Evolutionary conservation across 2,329 filamentous ascomycete species (phyloP), one percentile per base, ranked within the genome.

Genomic region (Tolypocladium paradoxum): DNA sequence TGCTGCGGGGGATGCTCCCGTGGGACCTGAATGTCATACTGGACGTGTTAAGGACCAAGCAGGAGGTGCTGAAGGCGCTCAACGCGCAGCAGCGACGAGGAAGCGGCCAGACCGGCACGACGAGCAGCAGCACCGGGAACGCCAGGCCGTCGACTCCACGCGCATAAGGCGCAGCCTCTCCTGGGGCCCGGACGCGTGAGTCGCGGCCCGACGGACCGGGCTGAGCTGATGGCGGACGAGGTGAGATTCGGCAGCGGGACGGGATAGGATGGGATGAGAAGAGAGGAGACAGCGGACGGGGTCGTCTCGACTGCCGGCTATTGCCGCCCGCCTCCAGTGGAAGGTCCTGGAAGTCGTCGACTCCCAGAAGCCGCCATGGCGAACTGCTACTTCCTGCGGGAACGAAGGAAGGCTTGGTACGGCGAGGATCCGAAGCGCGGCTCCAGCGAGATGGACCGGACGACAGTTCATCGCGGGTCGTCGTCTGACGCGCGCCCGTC

Each of bases 11-110:
- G 1, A 34, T 60, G 50, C 55, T 55, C 6, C 27, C 55, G 16
- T 61, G 58, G 61, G 62, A 64, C 54, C 49, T 65, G 9, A 49
- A 62, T 6, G 57, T 65, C 14, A 49, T 56, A 8, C 53, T 43
- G 11, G 63, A 65, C 52, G 56, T 47, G 29, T 33, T 57, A 20
- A 56, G 63, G 14, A 40, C 22, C 12, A 9, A 48, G 0, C 51
- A 55, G 40, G 53, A 57, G 27, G 55, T 63, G 16, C 24, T 5
- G 11, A 20, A 47, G 38, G 40, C 24, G 40, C 24, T 18, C 14
- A 1, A 11, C 2, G 40, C 9, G 3, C 40, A 29, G 24, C 24
- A 27, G 24, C 24, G 18, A 29, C 14, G 40, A 16, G 16, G 12
- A 24, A 9, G 5, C 16, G 43, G 9, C 22, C 14, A 29, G 18